phyloP scores from a whole-genome alignment of 2,329 filamentous ascomycete genomes.

The Emericellopsis cladophorae region DNA sequence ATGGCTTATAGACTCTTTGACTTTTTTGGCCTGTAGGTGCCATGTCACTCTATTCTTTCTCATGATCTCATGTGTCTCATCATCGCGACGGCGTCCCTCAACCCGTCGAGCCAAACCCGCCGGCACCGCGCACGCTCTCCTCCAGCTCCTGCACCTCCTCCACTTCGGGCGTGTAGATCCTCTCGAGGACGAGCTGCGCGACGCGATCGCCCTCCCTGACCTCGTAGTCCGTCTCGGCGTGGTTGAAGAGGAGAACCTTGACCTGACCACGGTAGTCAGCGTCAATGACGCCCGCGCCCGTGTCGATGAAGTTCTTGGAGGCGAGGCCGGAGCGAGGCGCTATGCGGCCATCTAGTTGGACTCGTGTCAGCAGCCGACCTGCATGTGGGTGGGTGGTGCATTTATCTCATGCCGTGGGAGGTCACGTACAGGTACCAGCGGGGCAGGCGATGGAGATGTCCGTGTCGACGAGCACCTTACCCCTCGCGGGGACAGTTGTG shows the following conservation, averaged over 20 bases:
- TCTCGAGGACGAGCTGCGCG: conserved; percentile 87
- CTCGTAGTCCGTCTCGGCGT: conserved; percentile 67
- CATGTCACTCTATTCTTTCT: neutral
- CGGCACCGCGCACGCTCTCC: conserved; percentile 79
- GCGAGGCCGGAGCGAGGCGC: conserved; percentile 87
- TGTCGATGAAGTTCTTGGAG: conserved; percentile 90
- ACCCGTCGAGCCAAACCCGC: conserved; percentile 86
- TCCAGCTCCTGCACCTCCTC: conserved; percentile 80
- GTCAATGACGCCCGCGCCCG: conserved; percentile 92
- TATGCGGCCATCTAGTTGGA: conserved; percentile 61
- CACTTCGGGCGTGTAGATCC: conserved; percentile 87
- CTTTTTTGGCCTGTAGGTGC: neutral
- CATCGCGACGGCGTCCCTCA: neutral
- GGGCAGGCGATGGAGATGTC: conserved; percentile 88
- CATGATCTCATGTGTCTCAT: neutral
- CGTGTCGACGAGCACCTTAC: conserved; percentile 79
- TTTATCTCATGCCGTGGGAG: too few relatives aligned
- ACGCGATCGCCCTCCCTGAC: conserved; percentile 80
- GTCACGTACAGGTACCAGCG: conserved; percentile 66
- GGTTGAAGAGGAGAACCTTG: conserved; percentile 92
- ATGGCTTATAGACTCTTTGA: neutral
- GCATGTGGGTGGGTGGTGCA: neutral
- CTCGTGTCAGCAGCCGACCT: neutral
- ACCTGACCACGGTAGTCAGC: conserved; percentile 92
- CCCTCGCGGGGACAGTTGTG: conserved; percentile 64